These are phyloP conservation scores for Lumnitzera littorea DNA, from an alignment of 345 rosid species.

Conservation along the genomic window DNA sequence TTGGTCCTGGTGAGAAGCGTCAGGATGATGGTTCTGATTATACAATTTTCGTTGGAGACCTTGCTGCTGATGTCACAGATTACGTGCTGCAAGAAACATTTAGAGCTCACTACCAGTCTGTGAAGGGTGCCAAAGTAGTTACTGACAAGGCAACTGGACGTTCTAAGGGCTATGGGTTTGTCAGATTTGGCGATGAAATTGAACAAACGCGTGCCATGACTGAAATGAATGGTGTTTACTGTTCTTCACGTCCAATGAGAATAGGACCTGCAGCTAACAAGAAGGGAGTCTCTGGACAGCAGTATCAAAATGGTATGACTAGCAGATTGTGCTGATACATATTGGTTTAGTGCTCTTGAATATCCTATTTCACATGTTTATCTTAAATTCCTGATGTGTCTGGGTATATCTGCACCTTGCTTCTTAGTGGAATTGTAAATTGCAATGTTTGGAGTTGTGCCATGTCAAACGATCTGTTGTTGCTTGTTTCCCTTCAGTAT, in stretches of 20 bases:
- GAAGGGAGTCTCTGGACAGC: conserved; percentile 54
- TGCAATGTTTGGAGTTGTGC: conserved; percentile 8
- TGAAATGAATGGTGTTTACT: conserved; percentile 86
- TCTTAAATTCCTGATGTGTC: too few species aligned
- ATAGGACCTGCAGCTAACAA: conserved; percentile 90
- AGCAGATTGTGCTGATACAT: neutral
- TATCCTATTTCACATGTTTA: too few species aligned
- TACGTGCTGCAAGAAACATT: conserved; percentile 69
- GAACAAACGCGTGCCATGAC: conserved; percentile 85
- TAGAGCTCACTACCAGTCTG: conserved; percentile 48
- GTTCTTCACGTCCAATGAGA: conserved; percentile 89
- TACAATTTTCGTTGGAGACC: conserved; percentile 86
- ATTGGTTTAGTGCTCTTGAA: too few species aligned
- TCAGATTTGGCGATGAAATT: conserved; percentile 73
- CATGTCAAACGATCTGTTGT: conserved; percentile 5
- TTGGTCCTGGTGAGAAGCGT: conserved; percentile 83
- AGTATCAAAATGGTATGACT: conserved; percentile 64
- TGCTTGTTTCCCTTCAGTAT: conserved; percentile 24
- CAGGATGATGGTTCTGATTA: conserved; percentile 78
- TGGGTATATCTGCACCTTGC: too few species aligned
- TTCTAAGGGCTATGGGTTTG: conserved; percentile 96
- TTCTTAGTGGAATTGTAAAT: too few species aligned
- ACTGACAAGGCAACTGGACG: conserved; percentile 88
- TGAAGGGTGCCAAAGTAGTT: conserved; percentile 90
- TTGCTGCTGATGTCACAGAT: conserved; percentile 90